Evolutionary conservation across 495 filamentous ascomycete genomes (phyloP), one percentile per base, ranked within the genome.

Genomic region (Hypoxylon crocopeplum): DNA sequence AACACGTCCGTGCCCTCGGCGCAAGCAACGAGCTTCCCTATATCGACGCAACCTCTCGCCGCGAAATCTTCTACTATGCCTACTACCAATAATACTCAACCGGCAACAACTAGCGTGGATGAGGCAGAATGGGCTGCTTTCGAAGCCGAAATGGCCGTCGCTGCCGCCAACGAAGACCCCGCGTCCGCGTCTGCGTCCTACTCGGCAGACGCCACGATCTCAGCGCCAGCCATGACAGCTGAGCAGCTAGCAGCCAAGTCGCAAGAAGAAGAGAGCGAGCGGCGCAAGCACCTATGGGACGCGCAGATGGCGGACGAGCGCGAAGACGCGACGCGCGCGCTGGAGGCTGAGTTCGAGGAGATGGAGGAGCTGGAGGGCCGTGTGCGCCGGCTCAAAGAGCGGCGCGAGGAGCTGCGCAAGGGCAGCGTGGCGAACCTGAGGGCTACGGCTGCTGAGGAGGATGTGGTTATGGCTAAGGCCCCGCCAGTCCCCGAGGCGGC

Each of bases 91-190:
- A 34, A 48, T 20, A 25, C 40, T 17, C 36, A 61, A 38, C 21
- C 67, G 13, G 25, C 51, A 12, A 48, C 41, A 21, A 37, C 66
- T 67, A 50, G 54, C 47, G 74, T 95, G 5, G 85, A 93, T 69
- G 92, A 97, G 64, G 86, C 88, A 45, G 90, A 93, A 72, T 95
- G 92, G 90, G 91, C 89, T 0, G 90, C 90, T 36, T 96, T 96
- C 68, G 90, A 96, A 72, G 88, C 91, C 12, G 93, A 96, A 19
- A 84, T 97, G 10, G 84, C 84, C 4, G 82, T 81, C 16, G 82
- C 82, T 33, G 52, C 68, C 13, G 42, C 46, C 37, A 7, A 33
- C 63, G 0, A 66, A 58, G 5, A 39, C 61, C 19, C 25, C 39
- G n/a, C 38, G 44, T 21, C 48, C 48, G 24, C 38, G 47, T 17